phyloP scores from a whole-genome alignment of 2,329 filamentous ascomycete genomes.

The Aspergillus fumigatus region DNA sequence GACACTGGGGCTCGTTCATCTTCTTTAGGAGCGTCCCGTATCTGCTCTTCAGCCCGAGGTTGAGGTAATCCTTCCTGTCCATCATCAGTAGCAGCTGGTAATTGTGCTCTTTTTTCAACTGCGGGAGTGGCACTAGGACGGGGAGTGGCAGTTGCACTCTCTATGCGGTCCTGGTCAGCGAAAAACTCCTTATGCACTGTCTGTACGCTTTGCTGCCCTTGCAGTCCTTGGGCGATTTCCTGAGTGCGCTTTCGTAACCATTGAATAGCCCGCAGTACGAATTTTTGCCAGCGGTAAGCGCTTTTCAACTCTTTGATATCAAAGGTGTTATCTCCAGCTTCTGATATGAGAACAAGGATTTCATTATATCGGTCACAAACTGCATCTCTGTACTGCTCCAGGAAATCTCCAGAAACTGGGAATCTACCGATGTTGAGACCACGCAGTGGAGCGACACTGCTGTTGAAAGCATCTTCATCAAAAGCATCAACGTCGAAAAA shows the following conservation, averaged over 20 bases:
- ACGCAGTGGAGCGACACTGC: slow-evolving; percentile 16
- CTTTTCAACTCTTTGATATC: slow-evolving; percentile 43
- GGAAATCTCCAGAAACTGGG: slow-evolving; percentile 34
- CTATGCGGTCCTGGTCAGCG: background rate
- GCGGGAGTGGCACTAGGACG: background rate
- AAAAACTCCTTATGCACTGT: slow-evolving; percentile 25
- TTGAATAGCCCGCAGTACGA: slow-evolving; percentile 41
- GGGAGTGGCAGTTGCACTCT: background rate
- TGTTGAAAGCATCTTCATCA: slow-evolving; percentile 12
- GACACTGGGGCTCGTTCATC: background rate
- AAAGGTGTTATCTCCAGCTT: slow-evolving; percentile 31
- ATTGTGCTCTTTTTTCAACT: background rate
- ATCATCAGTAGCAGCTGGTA: background rate
- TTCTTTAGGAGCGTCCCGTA: background rate
- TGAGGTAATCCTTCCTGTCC: background rate
- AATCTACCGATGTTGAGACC: slow-evolving; percentile 29
- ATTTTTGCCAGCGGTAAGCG: slow-evolving; percentile 48
- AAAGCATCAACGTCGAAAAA: slow-evolving; percentile 35
- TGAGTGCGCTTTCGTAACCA: slow-evolving; percentile 45
- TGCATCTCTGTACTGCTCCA: slow-evolving; percentile 28
- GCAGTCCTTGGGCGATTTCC: slow-evolving; percentile 44
- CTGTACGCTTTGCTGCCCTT: slow-evolving; percentile 40
- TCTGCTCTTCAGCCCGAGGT: background rate
- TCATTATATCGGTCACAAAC: slow-evolving; percentile 36
- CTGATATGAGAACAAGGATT: slow-evolving; percentile 33